Evolutionary conservation across 2,329 filamentous ascomycete genomes (phyloP).

Genomic region (Epicoccum sorghinum): DNA sequence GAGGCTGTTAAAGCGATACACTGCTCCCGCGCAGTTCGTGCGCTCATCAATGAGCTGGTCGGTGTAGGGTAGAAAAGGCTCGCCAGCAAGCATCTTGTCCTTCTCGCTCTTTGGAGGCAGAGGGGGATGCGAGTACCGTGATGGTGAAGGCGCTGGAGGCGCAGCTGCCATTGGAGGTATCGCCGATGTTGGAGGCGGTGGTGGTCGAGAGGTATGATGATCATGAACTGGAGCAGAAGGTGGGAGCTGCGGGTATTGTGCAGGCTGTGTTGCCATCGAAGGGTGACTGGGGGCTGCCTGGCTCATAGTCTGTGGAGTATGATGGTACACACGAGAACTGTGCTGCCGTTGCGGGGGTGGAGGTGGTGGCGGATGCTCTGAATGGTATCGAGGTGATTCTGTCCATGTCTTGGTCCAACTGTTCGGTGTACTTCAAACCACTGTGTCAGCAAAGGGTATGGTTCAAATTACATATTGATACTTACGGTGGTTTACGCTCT

Average conservation of each 20-base stretch:
- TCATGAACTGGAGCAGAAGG: conserved; percentile 42
- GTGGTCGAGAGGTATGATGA: conserved; percentile 14
- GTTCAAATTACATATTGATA: not conserved
- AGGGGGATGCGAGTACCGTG: conserved; percentile 32
- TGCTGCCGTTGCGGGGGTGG: conserved; percentile 34
- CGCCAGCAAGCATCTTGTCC: conserved; percentile 84
- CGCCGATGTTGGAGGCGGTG: conserved; percentile 27
- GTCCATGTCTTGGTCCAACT: conserved; percentile 10
- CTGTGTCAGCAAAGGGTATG: conserved; percentile 1
- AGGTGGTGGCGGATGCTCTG: conserved; percentile 14
- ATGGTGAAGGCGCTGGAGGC: conserved; percentile 26
- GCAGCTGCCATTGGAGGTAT: conserved; percentile 23
- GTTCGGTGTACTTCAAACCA: conserved; percentile 1
- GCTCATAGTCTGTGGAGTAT: conserved; percentile 35
- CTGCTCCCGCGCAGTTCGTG: conserved; percentile 79
- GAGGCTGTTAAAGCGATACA: conserved; percentile 86
- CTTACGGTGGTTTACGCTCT: conserved; percentile 36
- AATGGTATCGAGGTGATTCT: conserved; percentile 8
- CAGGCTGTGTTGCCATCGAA: conserved; percentile 18
- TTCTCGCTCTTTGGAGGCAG: conserved; percentile 69
- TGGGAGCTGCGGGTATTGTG: conserved; percentile 6
- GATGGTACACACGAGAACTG: conserved; percentile 38
- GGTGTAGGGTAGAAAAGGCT: conserved; percentile 78
- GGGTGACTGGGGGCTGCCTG: conserved; percentile 26
- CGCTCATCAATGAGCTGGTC: conserved; percentile 80